phyloP scores from a whole-genome alignment of 257 asterid species.

The Solanum pimpinellifolium region DNA sequence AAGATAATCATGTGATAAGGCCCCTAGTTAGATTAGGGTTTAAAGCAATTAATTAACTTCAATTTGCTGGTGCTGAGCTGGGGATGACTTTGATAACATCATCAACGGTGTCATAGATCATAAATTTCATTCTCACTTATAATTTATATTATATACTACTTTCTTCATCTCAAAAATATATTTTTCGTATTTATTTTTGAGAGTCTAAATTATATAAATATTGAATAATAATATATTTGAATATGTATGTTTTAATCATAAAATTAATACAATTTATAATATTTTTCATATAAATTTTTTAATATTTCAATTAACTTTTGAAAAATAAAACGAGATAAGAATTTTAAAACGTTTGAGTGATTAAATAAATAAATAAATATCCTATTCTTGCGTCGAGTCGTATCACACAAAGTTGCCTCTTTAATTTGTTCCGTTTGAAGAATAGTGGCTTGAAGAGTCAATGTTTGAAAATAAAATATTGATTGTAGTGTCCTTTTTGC shows the following conservation, averaged over 20 bases:
- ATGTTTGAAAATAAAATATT: background rate
- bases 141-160: background rate
- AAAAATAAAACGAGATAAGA: fast-evolving
- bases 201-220: too few relatives aligned
- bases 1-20: too few relatives aligned
- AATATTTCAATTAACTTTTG: background rate
- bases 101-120: background rate
- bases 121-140: background rate
- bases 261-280: too few relatives aligned
- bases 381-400: background rate
- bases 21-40: background rate
- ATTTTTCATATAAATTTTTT: background rate
- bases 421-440: background rate
- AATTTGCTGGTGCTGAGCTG: background rate
- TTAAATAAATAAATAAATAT: background rate
- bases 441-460: background rate
- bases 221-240: too few relatives aligned
- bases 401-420: background rate
- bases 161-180: background rate
- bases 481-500: background rate
- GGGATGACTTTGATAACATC: background rate
- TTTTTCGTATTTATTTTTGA: background rate
- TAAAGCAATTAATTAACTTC: background rate
- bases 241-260: too few relatives aligned
- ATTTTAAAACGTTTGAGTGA: background rate